phyloP scores from a whole-genome alignment of 2,329 filamentous ascomycete genomes.

The Camillea tinctor region DNA sequence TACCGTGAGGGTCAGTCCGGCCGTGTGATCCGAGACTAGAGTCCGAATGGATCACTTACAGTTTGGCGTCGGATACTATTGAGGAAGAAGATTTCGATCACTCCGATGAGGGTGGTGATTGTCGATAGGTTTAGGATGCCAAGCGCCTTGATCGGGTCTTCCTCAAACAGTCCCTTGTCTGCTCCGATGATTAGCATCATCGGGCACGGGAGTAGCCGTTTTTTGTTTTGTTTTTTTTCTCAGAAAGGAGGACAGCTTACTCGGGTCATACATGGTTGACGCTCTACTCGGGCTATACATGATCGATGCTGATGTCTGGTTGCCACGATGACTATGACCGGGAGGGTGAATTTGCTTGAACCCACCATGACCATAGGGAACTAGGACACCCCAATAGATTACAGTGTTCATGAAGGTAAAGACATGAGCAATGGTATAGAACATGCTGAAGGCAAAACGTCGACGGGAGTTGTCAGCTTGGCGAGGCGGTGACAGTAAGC shows the following conservation, averaged over 20 bases:
- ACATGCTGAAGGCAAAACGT: slow-evolving; percentile 49
- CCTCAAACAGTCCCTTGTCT: slow-evolving; percentile 49
- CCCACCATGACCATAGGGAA: slow-evolving; percentile 38
- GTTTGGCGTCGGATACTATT: slow-evolving; percentile 54
- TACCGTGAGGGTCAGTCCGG: slow-evolving; percentile 22
- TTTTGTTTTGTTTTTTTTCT: no score
- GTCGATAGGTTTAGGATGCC: slow-evolving; percentile 46
- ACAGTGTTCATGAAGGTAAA: slow-evolving; percentile 50
- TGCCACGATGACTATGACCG: slow-evolving; percentile 13
- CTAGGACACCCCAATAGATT: slow-evolving; percentile 46
- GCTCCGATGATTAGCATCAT: slow-evolving; percentile 6
- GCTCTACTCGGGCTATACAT: slow-evolving; percentile 29
- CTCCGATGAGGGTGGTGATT: slow-evolving; percentile 42
- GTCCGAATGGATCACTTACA: slow-evolving; percentile 33
- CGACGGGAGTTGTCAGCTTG: slow-evolving; percentile 38
- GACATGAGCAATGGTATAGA: slow-evolving; percentile 46
- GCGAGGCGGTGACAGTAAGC: slow-evolving; percentile 44
- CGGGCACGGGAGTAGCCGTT: neutral
- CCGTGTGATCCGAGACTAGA: slow-evolving; percentile 10
- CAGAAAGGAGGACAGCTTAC: slow-evolving; percentile 17
- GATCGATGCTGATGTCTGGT: slow-evolving; percentile 16
- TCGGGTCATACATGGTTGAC: slow-evolving; percentile 25
- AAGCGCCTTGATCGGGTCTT: slow-evolving; percentile 48
- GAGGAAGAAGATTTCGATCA: slow-evolving; percentile 46
- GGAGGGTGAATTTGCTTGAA: slow-evolving; percentile 26